A percentile compares a stretch with the other conserved stretches of the same genome.
phyloP scores from a whole-genome alignment of 106 monocot genomes.

The Apostasia shenzhenica region DNA sequence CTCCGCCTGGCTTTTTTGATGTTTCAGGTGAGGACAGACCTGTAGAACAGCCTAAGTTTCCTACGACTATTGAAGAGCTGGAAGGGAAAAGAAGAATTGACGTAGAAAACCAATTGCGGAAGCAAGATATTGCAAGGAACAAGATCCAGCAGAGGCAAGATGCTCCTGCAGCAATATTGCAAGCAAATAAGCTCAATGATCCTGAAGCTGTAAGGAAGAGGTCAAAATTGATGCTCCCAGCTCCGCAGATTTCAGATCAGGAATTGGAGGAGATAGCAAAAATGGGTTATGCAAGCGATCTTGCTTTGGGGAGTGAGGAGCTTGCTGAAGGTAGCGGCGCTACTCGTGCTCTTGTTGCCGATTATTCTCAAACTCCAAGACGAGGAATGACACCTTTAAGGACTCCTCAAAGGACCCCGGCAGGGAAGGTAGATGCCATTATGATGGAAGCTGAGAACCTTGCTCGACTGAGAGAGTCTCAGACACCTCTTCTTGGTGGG shows the following conservation, averaged over 20 bases:
- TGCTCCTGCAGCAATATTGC: conserved; percentile 86
- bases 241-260: conserved; percentile 94
- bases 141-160: conserved; percentile 91
- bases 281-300: conserved; percentile 89
- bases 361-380: conserved; percentile 92
- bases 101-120: conserved; percentile 81
- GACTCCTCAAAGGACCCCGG: conserved; percentile 92
- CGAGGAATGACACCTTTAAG: conserved; percentile 61
- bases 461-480: conserved; percentile 89
- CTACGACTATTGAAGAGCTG: conserved; percentile 91
- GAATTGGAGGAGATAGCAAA: conserved; percentile 94
- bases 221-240: conserved; percentile 87
- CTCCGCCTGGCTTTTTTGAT: conserved; percentile 95
- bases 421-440: conserved; percentile 78
- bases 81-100: conserved; percentile 94
- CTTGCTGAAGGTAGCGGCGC: conserved; percentile 78
- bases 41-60: conserved; percentile 58
- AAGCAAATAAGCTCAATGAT: conserved; percentile 94
- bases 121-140: conserved; percentile 91
- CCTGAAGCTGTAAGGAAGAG: conserved; percentile 93
- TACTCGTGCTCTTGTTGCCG: conserved; percentile 77
- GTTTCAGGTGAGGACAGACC: conserved; percentile 65
- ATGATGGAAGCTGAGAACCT: conserved; percentile 99
- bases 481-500: conserved; percentile 93
- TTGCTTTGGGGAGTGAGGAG: conserved; percentile 48